phyloP scores from a whole-genome alignment of 2,329 filamentous ascomycete genomes.

The Penicillium hordei region DNA sequence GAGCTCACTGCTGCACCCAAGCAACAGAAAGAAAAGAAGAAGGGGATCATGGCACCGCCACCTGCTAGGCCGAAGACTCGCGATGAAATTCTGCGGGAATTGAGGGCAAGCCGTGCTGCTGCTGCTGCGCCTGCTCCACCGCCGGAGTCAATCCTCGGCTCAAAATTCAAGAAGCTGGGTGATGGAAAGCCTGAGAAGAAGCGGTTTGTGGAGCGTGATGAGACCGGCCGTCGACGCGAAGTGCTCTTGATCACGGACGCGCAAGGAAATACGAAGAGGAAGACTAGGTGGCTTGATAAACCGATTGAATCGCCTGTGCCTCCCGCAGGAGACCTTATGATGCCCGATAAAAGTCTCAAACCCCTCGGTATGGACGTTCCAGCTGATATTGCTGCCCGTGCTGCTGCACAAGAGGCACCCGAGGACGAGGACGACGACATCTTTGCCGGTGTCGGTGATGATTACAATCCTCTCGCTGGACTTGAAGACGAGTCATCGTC shows the following conservation, averaged over 20 bases:
- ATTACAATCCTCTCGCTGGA: conserved; percentile 60
- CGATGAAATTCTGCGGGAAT: conserved; percentile 59
- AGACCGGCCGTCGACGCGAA: conserved; percentile 53
- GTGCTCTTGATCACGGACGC: conserved; percentile 60
- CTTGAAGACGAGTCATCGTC: conserved; percentile 49
- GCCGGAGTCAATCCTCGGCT: conserved; percentile 52
- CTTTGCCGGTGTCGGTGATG: conserved; percentile 59
- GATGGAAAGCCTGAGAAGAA: conserved; percentile 49
- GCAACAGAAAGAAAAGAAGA: conserved; percentile 47
- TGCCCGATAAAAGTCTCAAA: conserved; percentile 47
- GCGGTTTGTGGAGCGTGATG: conserved; percentile 57
- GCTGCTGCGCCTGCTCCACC: conserved; percentile 44
- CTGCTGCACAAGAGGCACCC: conserved; percentile 28
- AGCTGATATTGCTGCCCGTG: conserved; percentile 41
- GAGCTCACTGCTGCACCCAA: conserved; percentile 33
- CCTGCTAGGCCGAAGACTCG: conserved; percentile 53
- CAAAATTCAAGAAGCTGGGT: conserved; percentile 56
- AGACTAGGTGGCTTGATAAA: conserved; percentile 55
- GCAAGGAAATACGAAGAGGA: conserved; percentile 62
- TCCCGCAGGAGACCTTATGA: conserved; percentile 31
- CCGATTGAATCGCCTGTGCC: conserved; percentile 28
- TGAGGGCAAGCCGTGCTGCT: conserved; percentile 54
- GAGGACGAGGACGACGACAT: conserved; percentile 60
- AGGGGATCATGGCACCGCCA: conserved; percentile 50
- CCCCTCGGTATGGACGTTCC: conserved; percentile 55